phyloP scores from a whole-genome alignment of 805 yeast species.

The Saturnispora halmiae region DNA sequence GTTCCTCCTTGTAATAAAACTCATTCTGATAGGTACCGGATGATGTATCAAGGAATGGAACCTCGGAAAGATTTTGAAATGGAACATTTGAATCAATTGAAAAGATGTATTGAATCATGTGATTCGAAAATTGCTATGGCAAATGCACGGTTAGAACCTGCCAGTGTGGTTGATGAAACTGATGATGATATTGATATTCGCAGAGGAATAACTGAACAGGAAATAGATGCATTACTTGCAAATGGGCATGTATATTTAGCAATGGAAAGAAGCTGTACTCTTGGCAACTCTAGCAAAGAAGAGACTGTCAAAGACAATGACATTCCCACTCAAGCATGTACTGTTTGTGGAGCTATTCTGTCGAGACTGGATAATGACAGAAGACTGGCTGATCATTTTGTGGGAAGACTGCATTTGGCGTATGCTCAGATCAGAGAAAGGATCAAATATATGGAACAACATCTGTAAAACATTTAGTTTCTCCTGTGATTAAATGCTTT shows the following conservation, averaged over 20 bases:
- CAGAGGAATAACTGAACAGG: slow-evolving; percentile 1
- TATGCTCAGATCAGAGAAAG: slow-evolving; percentile 66
- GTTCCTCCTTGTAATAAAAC: slow-evolving; percentile 69
- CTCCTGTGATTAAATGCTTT: slow-evolving; percentile 3
- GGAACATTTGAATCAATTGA: slow-evolving; percentile 38
- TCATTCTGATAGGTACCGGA: slow-evolving; percentile 65
- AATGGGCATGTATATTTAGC: not conserved
- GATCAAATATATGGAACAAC: slow-evolving; percentile 32
- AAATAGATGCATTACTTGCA: not conserved
- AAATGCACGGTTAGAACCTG: slow-evolving; percentile 43
- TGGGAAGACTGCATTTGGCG: slow-evolving; percentile 80
- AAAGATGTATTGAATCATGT: slow-evolving; percentile 54
- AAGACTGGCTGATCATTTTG: slow-evolving; percentile 80
- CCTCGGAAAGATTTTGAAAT: slow-evolving; percentile 37
- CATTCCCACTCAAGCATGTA: slow-evolving; percentile 59
- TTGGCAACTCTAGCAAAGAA: not conserved
- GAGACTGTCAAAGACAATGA: not conserved
- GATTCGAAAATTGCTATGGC: slow-evolving; percentile 58
- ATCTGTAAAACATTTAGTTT: slow-evolving; percentile 11
- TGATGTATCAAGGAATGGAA: slow-evolving; percentile 50
- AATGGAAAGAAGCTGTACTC: not conserved
- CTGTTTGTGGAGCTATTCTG: slow-evolving; percentile 80
- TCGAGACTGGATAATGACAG: slow-evolving; percentile 81
- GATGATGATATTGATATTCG: slow-evolving; percentile 3
- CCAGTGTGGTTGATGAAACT: not conserved